Conservation (phyloP, 495 filamentous ascomycete species). For the Lophiotrema nucula region DNA sequence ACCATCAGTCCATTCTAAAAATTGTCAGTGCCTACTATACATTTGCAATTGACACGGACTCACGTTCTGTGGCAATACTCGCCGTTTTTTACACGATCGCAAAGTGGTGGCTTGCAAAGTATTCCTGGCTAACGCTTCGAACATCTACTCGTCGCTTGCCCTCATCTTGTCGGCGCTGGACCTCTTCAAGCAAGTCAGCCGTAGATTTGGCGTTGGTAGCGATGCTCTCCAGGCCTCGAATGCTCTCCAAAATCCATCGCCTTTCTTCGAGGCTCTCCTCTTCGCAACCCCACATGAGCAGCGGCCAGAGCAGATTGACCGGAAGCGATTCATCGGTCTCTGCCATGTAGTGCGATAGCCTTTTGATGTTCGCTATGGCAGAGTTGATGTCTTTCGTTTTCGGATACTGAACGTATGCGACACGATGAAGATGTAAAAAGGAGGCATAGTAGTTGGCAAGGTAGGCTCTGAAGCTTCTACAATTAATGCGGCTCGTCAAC, state of each 20-base stretch:
- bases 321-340: constrained; percentile 39
- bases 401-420: constrained; percentile 46
- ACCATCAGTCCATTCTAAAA: too few species aligned
- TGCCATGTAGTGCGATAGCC: constrained; percentile 39
- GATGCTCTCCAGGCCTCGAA: constrained; percentile 44
- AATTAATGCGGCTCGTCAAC: too few species aligned
- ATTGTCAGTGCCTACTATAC: too few species aligned
- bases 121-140: constrained; percentile 30
- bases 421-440: constrained; percentile 47
- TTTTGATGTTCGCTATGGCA: constrained; percentile 41
- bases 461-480: constrained; percentile 44
- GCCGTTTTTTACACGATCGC: constrained; percentile 44
- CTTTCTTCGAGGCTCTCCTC: constrained; percentile 42
- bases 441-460: constrained; percentile 46
- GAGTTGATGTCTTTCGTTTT: constrained; percentile 40
- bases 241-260: constrained; percentile 43
- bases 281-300: constrained; percentile 48
- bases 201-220: constrained; percentile 45
- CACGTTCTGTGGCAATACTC: too few species aligned
- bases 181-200: constrained; percentile 45
- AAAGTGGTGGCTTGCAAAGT: constrained; percentile 40
- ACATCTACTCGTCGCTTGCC: constrained; percentile 45
- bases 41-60: too few species aligned
- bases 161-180: constrained; percentile 44
- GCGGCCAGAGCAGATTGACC: constrained; percentile 47